Evolutionary conservation across 345 rosid species (phyloP), one percentile per base, ranked within the genome.

Genomic region (Salix koriyanagi): DNA sequence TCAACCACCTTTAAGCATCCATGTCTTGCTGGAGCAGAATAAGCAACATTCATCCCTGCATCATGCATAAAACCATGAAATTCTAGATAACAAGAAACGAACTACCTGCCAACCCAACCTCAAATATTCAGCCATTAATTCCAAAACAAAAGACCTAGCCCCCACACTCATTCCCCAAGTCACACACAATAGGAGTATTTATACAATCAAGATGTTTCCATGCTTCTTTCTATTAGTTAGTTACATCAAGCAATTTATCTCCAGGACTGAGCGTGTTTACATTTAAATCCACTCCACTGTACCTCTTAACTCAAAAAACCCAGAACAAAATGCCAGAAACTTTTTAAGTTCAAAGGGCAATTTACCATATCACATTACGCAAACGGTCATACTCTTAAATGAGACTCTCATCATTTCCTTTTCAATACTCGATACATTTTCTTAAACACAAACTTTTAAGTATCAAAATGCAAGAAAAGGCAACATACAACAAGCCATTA

Each of bases 1-100:
- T 93, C 99, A 50, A 95, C 97, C 61, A 95, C 90, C 79, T 85
- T 90, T 60, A 95, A 87, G 87, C 93, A 90, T 85, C 88, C 90
- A 86, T 91, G 91, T 76, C 97, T 89, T 77, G 82, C 80, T 76
- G 97, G 96, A 82, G 94, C 97, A 67, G 94, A 84, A 79, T 88
- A 93, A 76, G 97, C 90, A 56, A 93, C 93, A 65, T 81, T 36
- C 34, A 95, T 84, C 42, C 99, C 97, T 95, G 87, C 81, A 85
- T 36, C 77, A 62, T 39, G 73, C 65, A 62, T 37, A 67, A 75
- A 79, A 54, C 67, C 69, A 76, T 76, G 28, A 81, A 79, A 80
- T 37, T 68, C n/a, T 32, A 80, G 62, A 72, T 25, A 46, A 60
- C 30, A 23, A 70, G 28, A 72, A 75, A 25, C 64, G 67, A 66